Evolutionary conservation across 805 yeast species (phyloP).

Genomic region (Teunomyces cretensis): DNA sequence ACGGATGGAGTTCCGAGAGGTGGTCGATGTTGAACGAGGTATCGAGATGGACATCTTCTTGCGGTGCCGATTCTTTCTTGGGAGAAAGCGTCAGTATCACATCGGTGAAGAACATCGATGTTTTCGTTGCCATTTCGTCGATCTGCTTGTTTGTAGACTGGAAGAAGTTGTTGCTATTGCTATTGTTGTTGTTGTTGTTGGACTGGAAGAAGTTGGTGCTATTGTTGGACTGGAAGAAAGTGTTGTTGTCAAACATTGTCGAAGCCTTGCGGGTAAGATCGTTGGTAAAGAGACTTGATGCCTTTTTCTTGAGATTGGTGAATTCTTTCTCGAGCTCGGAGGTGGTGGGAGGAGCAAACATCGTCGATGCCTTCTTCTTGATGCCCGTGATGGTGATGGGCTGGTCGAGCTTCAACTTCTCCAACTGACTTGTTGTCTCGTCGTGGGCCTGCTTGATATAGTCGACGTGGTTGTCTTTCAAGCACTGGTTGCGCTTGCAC

Average conservation of each 20-base stretch:
- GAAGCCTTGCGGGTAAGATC: background rate
- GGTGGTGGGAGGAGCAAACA: conserved; percentile 2
- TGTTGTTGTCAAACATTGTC: background rate
- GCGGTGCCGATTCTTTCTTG: conserved; percentile 12
- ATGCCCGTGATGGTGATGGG: background rate
- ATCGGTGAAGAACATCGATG: conserved; percentile 25
- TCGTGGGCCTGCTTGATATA: conserved; percentile 9
- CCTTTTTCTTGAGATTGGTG: background rate
- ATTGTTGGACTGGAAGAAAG: background rate
- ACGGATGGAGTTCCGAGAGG: conserved; percentile 4
- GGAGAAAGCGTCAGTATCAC: conserved; percentile 26
- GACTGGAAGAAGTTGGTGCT: too few species aligned
- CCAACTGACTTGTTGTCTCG: conserved; percentile 10
- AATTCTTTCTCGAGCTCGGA: background rate
- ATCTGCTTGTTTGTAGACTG: conserved; percentile 10
- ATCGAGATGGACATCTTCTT: conserved; percentile 16
- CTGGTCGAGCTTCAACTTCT: conserved; percentile 1
- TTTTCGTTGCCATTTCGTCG: conserved; percentile 20
- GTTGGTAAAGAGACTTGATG: background rate
- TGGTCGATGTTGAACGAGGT: conserved; percentile 31
- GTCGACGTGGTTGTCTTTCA: conserved; percentile 5
- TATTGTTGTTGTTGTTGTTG: too few species aligned
- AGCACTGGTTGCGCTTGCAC: conserved; percentile 12
- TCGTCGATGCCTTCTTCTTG: conserved; percentile 9
- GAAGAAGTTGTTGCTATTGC: conserved; percentile 1